A percentile compares a stretch with the other conserved stretches of the same genome.
These are phyloP conservation scores for Pythium folliculosum DNA, from an alignment of 352 stramenopile species.

Conservation along the genomic window DNA sequence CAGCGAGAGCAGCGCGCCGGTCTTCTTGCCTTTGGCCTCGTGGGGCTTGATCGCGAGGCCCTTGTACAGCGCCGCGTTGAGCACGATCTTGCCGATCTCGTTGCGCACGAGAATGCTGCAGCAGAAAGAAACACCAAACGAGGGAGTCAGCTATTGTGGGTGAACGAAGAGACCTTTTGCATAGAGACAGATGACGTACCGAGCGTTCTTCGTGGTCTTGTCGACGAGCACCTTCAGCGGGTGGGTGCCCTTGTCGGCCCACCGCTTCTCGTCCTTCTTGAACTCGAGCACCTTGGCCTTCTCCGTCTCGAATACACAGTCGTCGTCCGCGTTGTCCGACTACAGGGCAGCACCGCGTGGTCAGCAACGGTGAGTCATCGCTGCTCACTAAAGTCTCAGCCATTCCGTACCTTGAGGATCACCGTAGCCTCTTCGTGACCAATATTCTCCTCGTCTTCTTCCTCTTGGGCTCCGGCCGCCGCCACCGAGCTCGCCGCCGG, in stretches of 20 bases:
- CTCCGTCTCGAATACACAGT: slow-evolving; percentile 71
- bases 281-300: slow-evolving; percentile 86
- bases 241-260: slow-evolving; percentile 84
- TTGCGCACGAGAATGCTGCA: slow-evolving; percentile 79
- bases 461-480: slow-evolving; percentile 17
- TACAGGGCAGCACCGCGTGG: slow-evolving; percentile 16
- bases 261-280: slow-evolving; percentile 87
- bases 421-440: slow-evolving; percentile 84
- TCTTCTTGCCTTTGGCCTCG: slow-evolving; percentile 81
- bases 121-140: neutral
- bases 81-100: slow-evolving; percentile 85
- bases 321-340: slow-evolving; percentile 69
- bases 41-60: slow-evolving; percentile 62
- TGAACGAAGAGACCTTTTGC: too few relatives aligned
- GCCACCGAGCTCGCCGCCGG: slow-evolving; percentile 23
- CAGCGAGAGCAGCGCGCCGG: slow-evolving; percentile 61
- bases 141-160: neutral
- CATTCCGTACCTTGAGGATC: slow-evolving; percentile 74
- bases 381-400: neutral
- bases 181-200: too few relatives aligned
- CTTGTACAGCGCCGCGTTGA: slow-evolving; percentile 85
- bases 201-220: slow-evolving; percentile 67
- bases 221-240: slow-evolving; percentile 79
- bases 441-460: slow-evolving; percentile 82
- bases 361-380: neutral